Conservation (phyloP, 441 rosid species). For the Mallotus repandus region DNA sequence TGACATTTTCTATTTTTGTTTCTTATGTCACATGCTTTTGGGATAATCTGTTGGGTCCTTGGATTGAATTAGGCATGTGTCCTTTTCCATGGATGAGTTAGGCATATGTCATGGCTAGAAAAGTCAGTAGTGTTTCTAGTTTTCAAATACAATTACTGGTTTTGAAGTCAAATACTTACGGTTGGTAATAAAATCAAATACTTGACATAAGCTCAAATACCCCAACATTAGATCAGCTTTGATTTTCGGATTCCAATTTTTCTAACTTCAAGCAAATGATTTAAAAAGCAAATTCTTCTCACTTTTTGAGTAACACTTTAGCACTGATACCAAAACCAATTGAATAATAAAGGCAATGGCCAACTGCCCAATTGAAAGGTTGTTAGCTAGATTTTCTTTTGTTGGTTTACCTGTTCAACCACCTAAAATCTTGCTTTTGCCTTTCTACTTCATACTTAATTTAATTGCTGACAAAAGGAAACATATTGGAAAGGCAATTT, state of each 20-base stretch:
- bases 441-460: neutral
- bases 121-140: neutral
- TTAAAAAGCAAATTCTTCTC: conserved; percentile 1
- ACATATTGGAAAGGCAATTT: neutral
- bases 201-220: no score
- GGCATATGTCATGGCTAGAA: neutral
- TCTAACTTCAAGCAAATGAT: neutral
- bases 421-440: neutral
- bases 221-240: neutral
- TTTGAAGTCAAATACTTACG: neutral
- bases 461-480: neutral
- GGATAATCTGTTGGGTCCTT: neutral
- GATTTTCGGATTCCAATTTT: neutral
- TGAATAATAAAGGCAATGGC: conserved; percentile 16
- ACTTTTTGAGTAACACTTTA: neutral
- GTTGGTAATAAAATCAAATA: neutral
- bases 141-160: neutral
- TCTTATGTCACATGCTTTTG: neutral
- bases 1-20: neutral
- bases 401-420: conserved; percentile 19
- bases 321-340: conserved; percentile 32
- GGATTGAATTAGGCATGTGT: neutral
- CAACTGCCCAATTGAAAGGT: neutral
- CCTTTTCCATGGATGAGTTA: neutral
- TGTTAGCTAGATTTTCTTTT: conserved; percentile 20